phyloP scores from a whole-genome alignment of 495 filamentous ascomycete species.

The Aspergillus cristatus region DNA sequence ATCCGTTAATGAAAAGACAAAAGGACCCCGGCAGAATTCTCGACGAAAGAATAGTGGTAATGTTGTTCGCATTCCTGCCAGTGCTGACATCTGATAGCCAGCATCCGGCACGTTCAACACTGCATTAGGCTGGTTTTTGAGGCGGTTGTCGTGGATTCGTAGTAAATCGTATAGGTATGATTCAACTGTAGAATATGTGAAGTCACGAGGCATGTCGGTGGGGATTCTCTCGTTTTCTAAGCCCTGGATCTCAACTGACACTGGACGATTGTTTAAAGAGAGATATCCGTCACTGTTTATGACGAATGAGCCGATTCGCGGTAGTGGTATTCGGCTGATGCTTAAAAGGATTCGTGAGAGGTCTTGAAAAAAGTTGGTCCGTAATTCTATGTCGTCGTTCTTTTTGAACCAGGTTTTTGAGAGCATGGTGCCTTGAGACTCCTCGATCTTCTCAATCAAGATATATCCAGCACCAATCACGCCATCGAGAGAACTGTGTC shows the following conservation, averaged over 20 bases:
- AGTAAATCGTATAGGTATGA: conserved; percentile 19
- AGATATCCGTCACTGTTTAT: conserved; percentile 19
- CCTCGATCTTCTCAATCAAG: no score
- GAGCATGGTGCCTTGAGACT: no score
- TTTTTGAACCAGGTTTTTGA: no score
- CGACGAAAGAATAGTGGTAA: conserved; percentile 13
- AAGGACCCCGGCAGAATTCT: conserved; percentile 17
- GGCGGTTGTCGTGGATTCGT: conserved; percentile 17
- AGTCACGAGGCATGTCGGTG: conserved; percentile 14
- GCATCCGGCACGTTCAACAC: conserved; percentile 14
- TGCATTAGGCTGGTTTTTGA: conserved; percentile 23
- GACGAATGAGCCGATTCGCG: conserved; percentile 27
- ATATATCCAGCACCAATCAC: no score
- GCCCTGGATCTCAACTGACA: conserved; percentile 14
- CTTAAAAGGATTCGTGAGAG: conserved; percentile 23
- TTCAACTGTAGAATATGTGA: conserved; percentile 18
- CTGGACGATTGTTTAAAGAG: conserved; percentile 23
- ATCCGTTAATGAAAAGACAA: conserved; percentile 16
- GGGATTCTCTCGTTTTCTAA: conserved; percentile 26
- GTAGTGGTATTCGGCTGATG: conserved; percentile 15
- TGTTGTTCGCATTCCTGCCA: conserved; percentile 17
- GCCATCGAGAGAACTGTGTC: no score
- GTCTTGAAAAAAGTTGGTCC: no score
- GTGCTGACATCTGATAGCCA: conserved; percentile 14
- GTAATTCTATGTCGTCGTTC: no score